Base-by-base conservation (phyloP, 2,329 filamentous ascomycete species). In the Tolypocladium paradoxum region DNA sequence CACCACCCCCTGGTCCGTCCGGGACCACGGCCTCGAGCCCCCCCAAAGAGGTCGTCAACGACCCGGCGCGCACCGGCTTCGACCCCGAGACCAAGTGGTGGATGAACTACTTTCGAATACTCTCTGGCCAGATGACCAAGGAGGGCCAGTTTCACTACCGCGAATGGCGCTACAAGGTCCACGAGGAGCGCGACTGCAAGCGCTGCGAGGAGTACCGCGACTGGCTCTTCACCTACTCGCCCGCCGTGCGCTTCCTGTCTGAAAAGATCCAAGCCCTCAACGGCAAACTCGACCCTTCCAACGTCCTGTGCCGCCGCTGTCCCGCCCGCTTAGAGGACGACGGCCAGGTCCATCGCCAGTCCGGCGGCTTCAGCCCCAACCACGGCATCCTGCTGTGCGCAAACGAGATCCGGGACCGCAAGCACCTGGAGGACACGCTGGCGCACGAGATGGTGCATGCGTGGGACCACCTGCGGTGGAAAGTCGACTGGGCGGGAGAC, bases 381-480 rank as follows among this genome's bases (percentile, higher is more conserved):
- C 87, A 90, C 66, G 93, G 93, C 37, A 96, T 99, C 57, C 68
- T 95, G 64, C 77, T 99, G 24, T 99, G 93, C 71, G 90, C 93
- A 50, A 99, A 99, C 70, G 85, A 93, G 71, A 82, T 97, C 65
- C 77, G 85, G 55, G 84, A 90, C 65, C 76, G 83, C 54, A 84
- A 84, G 34, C 90, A 96, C 66, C 70, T 96, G 61, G 93, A 99
- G 73, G 93, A 99, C 68, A 96, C 91, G 12, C 75, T 99, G 64
- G 85, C 91, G 31, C 93, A 99, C 70, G 93, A 99, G 74, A 95
- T 99, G 90, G 87, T 99, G 51, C 93, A 99, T 69, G 91, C 91
- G 1, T 97, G 90, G 77, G 93, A 99, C 68, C 87, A 95, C 68
- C 66, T 97, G 61, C 76, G 92, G 58, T 99, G 90, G 76, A 93